Percentiles rank a stretch among this genome's conserved stretches.
phyloP scores from a whole-genome alignment of 1,139 yeast genomes.

The Taphrina sp. region DNA sequence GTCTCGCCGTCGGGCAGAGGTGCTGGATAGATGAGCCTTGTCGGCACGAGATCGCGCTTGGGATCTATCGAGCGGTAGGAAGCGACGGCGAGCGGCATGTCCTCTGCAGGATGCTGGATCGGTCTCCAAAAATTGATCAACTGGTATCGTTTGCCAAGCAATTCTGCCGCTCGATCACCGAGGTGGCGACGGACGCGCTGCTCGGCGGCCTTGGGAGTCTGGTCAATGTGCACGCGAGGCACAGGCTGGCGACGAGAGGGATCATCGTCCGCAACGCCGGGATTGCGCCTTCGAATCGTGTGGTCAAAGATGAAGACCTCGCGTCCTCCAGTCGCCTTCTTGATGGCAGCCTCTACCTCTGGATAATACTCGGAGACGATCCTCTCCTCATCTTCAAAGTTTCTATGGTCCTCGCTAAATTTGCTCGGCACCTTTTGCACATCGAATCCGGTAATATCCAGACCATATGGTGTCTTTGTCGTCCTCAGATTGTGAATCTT shows the following conservation, averaged over 20 bases:
- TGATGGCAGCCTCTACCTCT: slow-evolving; percentile 11
- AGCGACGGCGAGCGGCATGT: slow-evolving; percentile 40
- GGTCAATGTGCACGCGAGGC: slow-evolving; percentile 40
- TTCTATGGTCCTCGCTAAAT: slow-evolving; percentile 3
- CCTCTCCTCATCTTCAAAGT: slow-evolving; percentile 20
- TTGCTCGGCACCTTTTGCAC: not conserved
- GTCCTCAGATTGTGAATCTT: slow-evolving; percentile 17
- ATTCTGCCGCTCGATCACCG: slow-evolving; percentile 38
- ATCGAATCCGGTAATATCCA: slow-evolving; percentile 15
- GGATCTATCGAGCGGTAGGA: slow-evolving; percentile 35
- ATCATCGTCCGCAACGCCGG: slow-evolving; percentile 17
- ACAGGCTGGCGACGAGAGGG: slow-evolving; percentile 39
- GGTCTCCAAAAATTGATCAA: slow-evolving; percentile 41
- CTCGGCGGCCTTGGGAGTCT: slow-evolving; percentile 39
- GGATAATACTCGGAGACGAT: slow-evolving; percentile 18
- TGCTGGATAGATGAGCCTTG: slow-evolving; percentile 37
- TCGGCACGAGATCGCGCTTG: slow-evolving; percentile 37
- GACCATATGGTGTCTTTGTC: slow-evolving; percentile 1
- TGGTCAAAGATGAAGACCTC: slow-evolving; percentile 40
- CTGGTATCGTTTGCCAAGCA: slow-evolving; percentile 38
- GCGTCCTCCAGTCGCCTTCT: slow-evolving; percentile 33
- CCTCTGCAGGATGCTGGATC: slow-evolving; percentile 37
- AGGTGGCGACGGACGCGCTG: slow-evolving; percentile 39
- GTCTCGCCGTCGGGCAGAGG: slow-evolving; percentile 39
- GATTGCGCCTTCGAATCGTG: slow-evolving; percentile 38